Evolutionary conservation across 1,284 basidiomycete species (phyloP), one percentile per base, ranked within the genome.

Genomic region (Heterobasidion irregulare): DNA sequence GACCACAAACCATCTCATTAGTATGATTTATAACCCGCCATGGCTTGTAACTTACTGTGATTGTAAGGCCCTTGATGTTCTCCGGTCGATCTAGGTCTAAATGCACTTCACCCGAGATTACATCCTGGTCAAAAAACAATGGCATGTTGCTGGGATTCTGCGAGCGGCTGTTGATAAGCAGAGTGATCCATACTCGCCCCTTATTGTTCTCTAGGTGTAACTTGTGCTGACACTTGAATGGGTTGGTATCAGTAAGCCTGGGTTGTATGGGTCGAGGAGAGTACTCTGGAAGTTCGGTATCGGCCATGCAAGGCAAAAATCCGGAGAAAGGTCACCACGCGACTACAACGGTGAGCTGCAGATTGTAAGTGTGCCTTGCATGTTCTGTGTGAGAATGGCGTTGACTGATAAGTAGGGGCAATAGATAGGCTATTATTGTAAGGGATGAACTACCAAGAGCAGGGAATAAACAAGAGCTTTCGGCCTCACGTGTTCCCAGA

Each of bases 141-240:
- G 69, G 70, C n/a, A 68, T 59, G 45, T 61, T 60, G 47, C 65
- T 66, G 8, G 61, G 50, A 9, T 55, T 58, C 15, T 56, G 61
- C 34, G 68, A 63, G 44, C 67, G 66, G 56, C 68, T 70, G 54
- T 57, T 62, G 16, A 72, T 53, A 19, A 54, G 55, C 8, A 71
- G 58, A 57, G 61, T 64, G 10, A 71, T 58, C 68, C 68, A 70
- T 1, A 62, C 53, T 34, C 58, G 66, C 16, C 70, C 72, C 47
- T 77, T 76, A 48, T 63, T 58, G 50, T 68, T 72, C 53, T 78
- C 70, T 8, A 81, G 67, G 9, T 68, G 66, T 54, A 66, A 66
- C 18, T 57, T 61, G 56, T 75, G 70, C 43, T 70, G 65, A 6
- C 68, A 59, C 35, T 46, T 52, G 12, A 53, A 44, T 13, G 19